Conservation (phyloP, 1,284 basidiomycete species). For the Peniophora sp. region DNA sequence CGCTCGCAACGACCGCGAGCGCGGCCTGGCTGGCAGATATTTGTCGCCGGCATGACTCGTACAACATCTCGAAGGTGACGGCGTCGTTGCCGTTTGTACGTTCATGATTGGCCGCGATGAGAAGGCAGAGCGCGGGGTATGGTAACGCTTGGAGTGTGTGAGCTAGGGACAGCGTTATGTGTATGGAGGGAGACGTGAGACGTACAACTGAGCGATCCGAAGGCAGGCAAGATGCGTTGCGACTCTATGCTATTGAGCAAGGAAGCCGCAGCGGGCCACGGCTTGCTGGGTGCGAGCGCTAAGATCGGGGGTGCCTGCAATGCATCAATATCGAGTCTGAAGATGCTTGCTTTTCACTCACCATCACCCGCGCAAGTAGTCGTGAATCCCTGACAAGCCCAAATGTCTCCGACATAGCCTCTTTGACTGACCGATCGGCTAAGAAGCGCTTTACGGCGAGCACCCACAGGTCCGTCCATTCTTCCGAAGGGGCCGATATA, state of each 20-base stretch:
- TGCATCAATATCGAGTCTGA: background rate
- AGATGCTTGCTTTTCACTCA: slow-evolving; percentile 26
- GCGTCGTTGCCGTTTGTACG: slow-evolving; percentile 56
- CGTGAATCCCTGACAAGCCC: slow-evolving; percentile 63
- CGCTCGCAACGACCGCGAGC: slow-evolving; percentile 60
- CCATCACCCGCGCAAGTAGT: slow-evolving; percentile 58
- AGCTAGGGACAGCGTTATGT: background rate
- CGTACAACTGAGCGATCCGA: slow-evolving; percentile 46
- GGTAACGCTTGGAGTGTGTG: slow-evolving; percentile 38
- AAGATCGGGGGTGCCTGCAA: slow-evolving; percentile 41
- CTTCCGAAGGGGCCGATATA: slow-evolving; percentile 20
- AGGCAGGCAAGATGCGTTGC: slow-evolving; percentile 47
- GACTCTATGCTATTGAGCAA: slow-evolving; percentile 32
- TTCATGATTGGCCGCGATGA: slow-evolving; percentile 62
- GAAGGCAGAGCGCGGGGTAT: slow-evolving; percentile 67
- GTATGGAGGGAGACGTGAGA: slow-evolving; percentile 1
- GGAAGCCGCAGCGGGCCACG: slow-evolving; percentile 39
- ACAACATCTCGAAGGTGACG: slow-evolving; percentile 76
- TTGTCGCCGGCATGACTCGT: slow-evolving; percentile 60
- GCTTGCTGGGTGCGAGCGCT: slow-evolving; percentile 38
- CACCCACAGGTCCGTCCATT: slow-evolving; percentile 55
- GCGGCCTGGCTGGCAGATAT: slow-evolving; percentile 59
- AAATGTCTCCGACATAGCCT: slow-evolving; percentile 50
- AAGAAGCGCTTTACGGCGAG: slow-evolving; percentile 50
- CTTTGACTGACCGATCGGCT: slow-evolving; percentile 33